Evolutionary conservation across 2,329 filamentous ascomycete species (phyloP).

Genomic region (Thielaviopsis musarum): DNA sequence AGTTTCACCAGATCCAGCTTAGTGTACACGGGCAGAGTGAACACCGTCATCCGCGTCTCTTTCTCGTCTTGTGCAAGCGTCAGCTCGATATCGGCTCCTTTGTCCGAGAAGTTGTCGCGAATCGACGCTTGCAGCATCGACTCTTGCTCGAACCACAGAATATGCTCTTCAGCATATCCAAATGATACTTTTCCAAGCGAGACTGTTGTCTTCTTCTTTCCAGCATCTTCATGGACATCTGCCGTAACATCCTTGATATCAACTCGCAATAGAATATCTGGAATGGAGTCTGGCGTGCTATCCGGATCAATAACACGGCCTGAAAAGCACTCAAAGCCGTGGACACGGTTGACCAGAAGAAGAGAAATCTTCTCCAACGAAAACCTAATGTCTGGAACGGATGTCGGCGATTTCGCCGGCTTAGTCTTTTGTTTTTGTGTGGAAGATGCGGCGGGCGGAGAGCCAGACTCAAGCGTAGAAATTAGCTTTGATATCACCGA

Average conservation of each 20-base stretch:
- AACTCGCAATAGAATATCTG: conserved; percentile 35
- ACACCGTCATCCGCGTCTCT: conserved; percentile 41
- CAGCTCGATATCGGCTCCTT: conserved; percentile 40
- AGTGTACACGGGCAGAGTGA: conserved; percentile 61
- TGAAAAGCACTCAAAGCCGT: conserved; percentile 33
- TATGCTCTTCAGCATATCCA: conserved; percentile 44
- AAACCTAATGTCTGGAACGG: conserved; percentile 27
- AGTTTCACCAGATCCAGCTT: conserved; percentile 62
- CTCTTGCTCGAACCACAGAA: conserved; percentile 43
- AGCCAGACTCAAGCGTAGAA: conserved; percentile 24
- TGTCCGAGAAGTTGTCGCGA: conserved; percentile 38
- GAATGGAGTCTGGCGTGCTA: neutral
- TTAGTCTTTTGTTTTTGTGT: neutral
- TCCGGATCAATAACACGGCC: conserved; percentile 26
- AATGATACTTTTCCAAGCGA: conserved; percentile 30
- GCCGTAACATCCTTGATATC: conserved; percentile 24
- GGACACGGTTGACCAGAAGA: conserved; percentile 37
- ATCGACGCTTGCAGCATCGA: conserved; percentile 42
- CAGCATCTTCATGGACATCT: neutral
- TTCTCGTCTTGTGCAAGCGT: conserved; percentile 30
- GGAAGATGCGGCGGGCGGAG: neutral
- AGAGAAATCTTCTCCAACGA: conserved; percentile 32
- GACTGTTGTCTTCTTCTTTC: conserved; percentile 15
- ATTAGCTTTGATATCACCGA: conserved; percentile 34
- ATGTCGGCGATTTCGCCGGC: neutral